These are phyloP conservation scores for Neurospora intermedia DNA, from an alignment of 495 filamentous ascomycete genomes.

Conservation along the genomic window DNA sequence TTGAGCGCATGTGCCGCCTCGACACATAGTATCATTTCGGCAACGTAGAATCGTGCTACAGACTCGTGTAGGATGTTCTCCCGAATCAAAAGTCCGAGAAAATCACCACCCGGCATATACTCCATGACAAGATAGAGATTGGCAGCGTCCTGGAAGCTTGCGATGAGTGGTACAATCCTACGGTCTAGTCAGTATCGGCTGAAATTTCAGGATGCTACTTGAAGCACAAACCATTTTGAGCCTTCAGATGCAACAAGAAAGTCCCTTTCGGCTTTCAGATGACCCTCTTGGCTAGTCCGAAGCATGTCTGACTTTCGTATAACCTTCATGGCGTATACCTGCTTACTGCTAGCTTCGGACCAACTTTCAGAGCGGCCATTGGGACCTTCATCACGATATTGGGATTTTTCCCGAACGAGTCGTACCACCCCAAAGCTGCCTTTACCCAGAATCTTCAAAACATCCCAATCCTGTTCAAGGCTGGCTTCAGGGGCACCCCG, in stretches of 20 bases:
- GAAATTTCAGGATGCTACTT: background rate
- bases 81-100: constrained; percentile 73
- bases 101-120: constrained; percentile 93
- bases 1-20: constrained; percentile 80
- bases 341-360: constrained; percentile 27
- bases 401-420: constrained; percentile 57
- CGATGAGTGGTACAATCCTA: constrained; percentile 72
- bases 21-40: constrained; percentile 91
- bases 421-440: constrained; percentile 90
- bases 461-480: constrained; percentile 54
- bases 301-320: constrained; percentile 90
- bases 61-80: constrained; percentile 69
- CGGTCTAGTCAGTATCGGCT: background rate
- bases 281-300: constrained; percentile 79
- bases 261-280: constrained; percentile 83
- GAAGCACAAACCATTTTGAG: constrained; percentile 55
- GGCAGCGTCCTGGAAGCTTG: constrained; percentile 76
- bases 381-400: constrained; percentile 7
- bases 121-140: constrained; percentile 93
- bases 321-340: constrained; percentile 91
- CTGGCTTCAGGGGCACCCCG: constrained; percentile 12
- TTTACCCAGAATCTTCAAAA: constrained; percentile 78
- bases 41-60: constrained; percentile 73
- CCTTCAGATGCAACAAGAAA: constrained; percentile 78
- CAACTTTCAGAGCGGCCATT: constrained; percentile 9